Conservation (phyloP, 139 green algal genomes). For the Pleodorina starrii region DNA sequence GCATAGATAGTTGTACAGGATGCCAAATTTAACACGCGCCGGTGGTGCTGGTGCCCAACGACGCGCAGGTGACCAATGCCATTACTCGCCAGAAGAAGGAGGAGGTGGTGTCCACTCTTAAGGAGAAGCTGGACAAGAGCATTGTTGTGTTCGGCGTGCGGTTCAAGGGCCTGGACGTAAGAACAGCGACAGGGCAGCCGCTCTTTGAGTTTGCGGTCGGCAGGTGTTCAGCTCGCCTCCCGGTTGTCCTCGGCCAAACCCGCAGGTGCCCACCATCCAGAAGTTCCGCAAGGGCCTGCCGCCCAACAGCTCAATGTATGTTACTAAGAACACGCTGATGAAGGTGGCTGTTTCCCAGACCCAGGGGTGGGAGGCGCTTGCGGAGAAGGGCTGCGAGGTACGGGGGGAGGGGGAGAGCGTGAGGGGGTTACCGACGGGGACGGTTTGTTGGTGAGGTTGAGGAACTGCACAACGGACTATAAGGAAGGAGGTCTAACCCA, state of each 20-base stretch:
- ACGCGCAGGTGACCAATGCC: slow-evolving; percentile 77
- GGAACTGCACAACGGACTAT: too few relatives aligned
- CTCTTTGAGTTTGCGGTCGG: not conserved
- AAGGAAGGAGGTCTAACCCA: too few relatives aligned
- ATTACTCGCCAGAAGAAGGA: slow-evolving; percentile 87
- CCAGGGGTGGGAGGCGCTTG: slow-evolving; percentile 71
- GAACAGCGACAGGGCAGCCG: slow-evolving; percentile 55
- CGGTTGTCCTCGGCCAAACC: not conserved
- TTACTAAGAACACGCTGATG: slow-evolving; percentile 93
- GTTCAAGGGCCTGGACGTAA: slow-evolving; percentile 86
- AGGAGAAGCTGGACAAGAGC: slow-evolving; percentile 79
- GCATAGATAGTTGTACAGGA: not conserved
- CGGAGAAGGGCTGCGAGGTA: slow-evolving; percentile 64
- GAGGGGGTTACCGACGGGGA: too few relatives aligned
- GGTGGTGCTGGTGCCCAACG: not conserved
- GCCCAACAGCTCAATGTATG: slow-evolving; percentile 72
- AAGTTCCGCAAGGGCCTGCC: slow-evolving; percentile 82
- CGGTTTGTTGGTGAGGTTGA: too few relatives aligned
- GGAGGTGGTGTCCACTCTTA: slow-evolving; percentile 78
- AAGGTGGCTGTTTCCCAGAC: slow-evolving; percentile 77
- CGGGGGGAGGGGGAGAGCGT: not conserved
- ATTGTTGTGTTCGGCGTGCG: slow-evolving; percentile 86
- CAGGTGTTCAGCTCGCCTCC: slow-evolving; percentile 2
- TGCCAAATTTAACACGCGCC: too few relatives aligned
- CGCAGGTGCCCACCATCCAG: slow-evolving; percentile 83